Percentiles rank a stretch among this genome's conserved stretches.
phyloP scores from a whole-genome alignment of 1,284 basidiomycete genomes.

The Golubevia sp. region DNA sequence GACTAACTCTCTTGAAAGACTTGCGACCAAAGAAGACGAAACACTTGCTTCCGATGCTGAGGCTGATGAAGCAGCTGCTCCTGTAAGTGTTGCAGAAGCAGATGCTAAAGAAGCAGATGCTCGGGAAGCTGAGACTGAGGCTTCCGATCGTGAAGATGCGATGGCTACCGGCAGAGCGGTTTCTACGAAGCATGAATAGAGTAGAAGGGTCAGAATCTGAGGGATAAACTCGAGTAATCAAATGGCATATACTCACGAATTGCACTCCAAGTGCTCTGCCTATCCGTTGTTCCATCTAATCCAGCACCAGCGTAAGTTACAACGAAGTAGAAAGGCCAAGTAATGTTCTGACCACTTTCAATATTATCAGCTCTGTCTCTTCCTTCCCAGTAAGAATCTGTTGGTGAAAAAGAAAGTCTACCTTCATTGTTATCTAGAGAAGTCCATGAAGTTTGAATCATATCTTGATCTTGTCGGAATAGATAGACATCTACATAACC shows the following conservation, averaged over 20 bases:
- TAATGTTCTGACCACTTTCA: constrained; percentile 34
- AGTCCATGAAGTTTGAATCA: constrained; percentile 33
- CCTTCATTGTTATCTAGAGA: constrained; percentile 33
- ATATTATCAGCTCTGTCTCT: constrained; percentile 30
- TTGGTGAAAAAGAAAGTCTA: constrained; percentile 36
- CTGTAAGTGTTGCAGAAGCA: constrained; percentile 14
- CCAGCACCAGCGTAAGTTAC: constrained; percentile 25
- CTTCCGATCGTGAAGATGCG: constrained; percentile 13
- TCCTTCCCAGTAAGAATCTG: constrained; percentile 41
- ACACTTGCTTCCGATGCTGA: constrained; percentile 15
- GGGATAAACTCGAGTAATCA: constrained; percentile 16
- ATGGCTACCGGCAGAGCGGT: constrained; percentile 12
- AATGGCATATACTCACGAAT: constrained; percentile 13
- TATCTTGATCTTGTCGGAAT: constrained; percentile 40
- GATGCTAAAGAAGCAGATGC: constrained; percentile 10
- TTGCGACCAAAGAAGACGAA: background rate
- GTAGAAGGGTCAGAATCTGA: background rate
- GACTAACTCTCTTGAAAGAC: constrained; percentile 27
- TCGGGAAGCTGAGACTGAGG: constrained; percentile 17
- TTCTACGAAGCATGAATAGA: background rate
- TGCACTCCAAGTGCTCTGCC: constrained; percentile 35
- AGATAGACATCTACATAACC: constrained; percentile 50
- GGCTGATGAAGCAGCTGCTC: constrained; percentile 17
- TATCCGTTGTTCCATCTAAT: constrained; percentile 24
- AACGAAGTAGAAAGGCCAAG: constrained; percentile 55